phyloP scores from a whole-genome alignment of 306 rosid species.

The Vicia faba region DNA sequence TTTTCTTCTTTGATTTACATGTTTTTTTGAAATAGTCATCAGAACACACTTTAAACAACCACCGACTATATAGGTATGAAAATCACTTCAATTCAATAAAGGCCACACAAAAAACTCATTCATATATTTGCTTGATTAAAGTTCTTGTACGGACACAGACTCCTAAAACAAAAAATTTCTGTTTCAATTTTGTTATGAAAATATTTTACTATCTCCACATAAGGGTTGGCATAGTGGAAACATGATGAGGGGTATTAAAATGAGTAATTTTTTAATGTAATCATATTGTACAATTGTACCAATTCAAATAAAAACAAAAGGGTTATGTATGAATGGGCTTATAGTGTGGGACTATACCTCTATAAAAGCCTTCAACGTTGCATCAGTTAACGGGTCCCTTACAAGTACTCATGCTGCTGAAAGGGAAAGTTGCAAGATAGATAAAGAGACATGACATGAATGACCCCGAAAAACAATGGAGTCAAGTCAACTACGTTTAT shows the following conservation, averaged over 20 bases:
- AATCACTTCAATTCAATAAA: constrained; percentile 33
- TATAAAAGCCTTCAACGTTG: constrained; percentile 44
- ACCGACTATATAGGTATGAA: constrained; percentile 43
- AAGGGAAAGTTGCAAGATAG: constrained; percentile 47
- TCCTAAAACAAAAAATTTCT: neutral
- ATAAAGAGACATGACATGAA: constrained; percentile 41
- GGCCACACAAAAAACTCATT: constrained; percentile 43
- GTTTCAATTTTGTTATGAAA: neutral
- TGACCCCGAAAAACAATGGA: constrained; percentile 17
- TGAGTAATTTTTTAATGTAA: constrained; percentile 36
- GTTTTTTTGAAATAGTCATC: constrained; percentile 31
- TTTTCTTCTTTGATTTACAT: constrained; percentile 43
- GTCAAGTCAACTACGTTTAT: neutral
- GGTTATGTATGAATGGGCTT: constrained; percentile 45
- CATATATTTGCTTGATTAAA: constrained; percentile 25
- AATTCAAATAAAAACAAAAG: constrained; percentile 26
- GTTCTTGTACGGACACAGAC: constrained; percentile 26
- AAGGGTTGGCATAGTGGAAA: neutral
- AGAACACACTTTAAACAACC: constrained; percentile 9
- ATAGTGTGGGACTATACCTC: constrained; percentile 50
- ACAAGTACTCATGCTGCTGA: constrained; percentile 48
- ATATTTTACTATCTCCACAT: neutral
- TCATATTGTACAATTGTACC: constrained; percentile 36
- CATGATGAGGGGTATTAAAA: neutral
- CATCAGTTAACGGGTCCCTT: constrained; percentile 50